These are phyloP conservation scores for Lactifluus pinguis DNA, from an alignment of 768 basidiomycete species.

Conservation along the genomic window DNA sequence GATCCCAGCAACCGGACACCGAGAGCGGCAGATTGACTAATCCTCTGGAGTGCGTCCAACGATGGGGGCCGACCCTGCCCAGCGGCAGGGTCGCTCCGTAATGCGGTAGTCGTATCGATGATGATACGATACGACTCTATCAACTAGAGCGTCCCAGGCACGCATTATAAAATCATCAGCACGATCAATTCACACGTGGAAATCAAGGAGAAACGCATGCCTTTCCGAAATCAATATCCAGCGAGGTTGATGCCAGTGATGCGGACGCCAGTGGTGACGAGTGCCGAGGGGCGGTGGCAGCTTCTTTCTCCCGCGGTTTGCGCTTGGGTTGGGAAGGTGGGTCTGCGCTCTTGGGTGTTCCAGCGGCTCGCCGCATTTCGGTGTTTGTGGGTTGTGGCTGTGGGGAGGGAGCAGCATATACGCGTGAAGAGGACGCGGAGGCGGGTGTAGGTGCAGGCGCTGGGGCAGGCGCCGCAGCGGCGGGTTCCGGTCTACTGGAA, in stretches of 20 bases:
- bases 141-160: constrained; percentile 25
- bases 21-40: constrained; percentile 36
- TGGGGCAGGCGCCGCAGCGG: constrained; percentile 21
- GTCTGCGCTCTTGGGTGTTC: constrained; percentile 14
- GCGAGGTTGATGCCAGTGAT: constrained; percentile 17
- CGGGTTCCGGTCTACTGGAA: constrained; percentile 7
- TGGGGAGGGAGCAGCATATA: constrained; percentile 23
- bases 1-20: constrained; percentile 39
- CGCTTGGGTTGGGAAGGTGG: constrained; percentile 25
- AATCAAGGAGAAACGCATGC: constrained; percentile 20
- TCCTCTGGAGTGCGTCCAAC: constrained; percentile 32
- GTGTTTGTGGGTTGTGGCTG: constrained; percentile 27
- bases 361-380: constrained; percentile 24
- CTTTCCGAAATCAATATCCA: constrained; percentile 36
- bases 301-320: constrained; percentile 32
- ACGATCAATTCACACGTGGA: background rate
- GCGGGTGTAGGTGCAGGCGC: constrained; percentile 14
- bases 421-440: constrained; percentile 25
- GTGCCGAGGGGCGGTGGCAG: constrained; percentile 22
- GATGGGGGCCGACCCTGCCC: constrained; percentile 21
- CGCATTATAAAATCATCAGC: background rate
- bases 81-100: constrained; percentile 22
- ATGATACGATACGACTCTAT: constrained; percentile 37
- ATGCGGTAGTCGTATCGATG: constrained; percentile 32
- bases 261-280: constrained; percentile 19